Conservation (phyloP, 345 rosid genomes). For the Bretschneidera sinensis region DNA sequence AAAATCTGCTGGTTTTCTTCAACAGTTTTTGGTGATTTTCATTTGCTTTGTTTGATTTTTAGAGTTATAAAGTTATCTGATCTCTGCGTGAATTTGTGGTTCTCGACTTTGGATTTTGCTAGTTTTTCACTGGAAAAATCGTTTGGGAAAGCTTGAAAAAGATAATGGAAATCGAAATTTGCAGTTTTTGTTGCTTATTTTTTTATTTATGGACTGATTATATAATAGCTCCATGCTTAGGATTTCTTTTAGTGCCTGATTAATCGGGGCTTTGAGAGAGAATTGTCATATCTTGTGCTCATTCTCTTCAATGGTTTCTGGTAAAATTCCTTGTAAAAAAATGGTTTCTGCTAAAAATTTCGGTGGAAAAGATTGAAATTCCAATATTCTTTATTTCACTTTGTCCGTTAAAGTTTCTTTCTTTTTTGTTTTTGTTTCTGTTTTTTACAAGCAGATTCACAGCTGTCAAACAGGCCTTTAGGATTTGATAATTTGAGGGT, state of each 20-base stretch:
- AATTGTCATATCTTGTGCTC: too few species aligned
- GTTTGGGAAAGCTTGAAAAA: constrained; percentile 4
- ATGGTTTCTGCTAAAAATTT: not conserved
- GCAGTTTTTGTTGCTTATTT: constrained; percentile 1
- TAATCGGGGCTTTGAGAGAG: not conserved
- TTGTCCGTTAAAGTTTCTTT: not conserved
- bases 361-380: too few species aligned
- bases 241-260: too few species aligned
- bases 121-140: not conserved
- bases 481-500: too few species aligned
- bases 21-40: constrained; percentile 12
- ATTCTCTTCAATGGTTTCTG: not conserved
- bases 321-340: constrained; percentile 10
- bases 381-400: not conserved
- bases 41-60: constrained; percentile 7
- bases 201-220: not conserved
- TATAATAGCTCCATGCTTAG: not conserved
- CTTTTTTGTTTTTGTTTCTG: not conserved
- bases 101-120: not conserved
- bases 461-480: too few species aligned
- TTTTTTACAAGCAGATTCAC: too few species aligned
- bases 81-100: constrained; percentile 16
- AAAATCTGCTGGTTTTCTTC: constrained; percentile 10
- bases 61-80: constrained; percentile 14
- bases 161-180: not conserved